Evolutionary conservation across 2,329 filamentous ascomycete genomes (phyloP), one percentile per base, ranked within the genome.

Genomic region (Intubia oerlemansii): DNA sequence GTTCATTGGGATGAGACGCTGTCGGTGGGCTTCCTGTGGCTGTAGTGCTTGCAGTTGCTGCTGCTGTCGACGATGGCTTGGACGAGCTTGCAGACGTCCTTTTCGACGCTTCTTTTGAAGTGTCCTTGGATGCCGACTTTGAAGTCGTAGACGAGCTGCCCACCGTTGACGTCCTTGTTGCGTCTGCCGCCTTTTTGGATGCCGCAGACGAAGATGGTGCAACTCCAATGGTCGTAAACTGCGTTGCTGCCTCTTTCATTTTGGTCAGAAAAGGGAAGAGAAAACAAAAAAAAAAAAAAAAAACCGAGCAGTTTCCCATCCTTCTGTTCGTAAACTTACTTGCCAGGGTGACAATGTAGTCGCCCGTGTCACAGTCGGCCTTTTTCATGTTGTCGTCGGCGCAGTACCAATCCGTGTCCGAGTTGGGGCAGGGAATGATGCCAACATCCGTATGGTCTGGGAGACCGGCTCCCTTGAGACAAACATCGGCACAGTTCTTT

Each of bases 341-440:
- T 5, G 21, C 4, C 10, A 38, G 13, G 4, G 32, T 28, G 6
- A 36, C 20, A 14, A 36, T 29, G 11, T 21, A 32, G 12, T 17
- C 28, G 1, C 36, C 36, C 5, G 28, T 16, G 5, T 28, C 17
- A 13, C 34, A 38, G 29, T 36, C 32, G 7, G 28, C 33, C 20
- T 31, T 23, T n/a, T 15, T 17, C 21, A 22, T 17, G 23, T 35
- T 33, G 22, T 17, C 24, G 21, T 37, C 35, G 4, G 12, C 24
- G 12, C 36, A 38, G 17, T 27, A 32, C 36, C 36, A 38, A 5
- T 31, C n/a, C 5, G 29, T 25, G 5, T 21, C 23, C 5, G 24
- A 21, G 4, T 17, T 18, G 6, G 32, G 34, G 17, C 36, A 38
- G 1, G 13, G 26, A 4, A 21, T 15, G 10, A 38, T 25, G 16